Base-by-base conservation (phyloP, 2,329 filamentous ascomycete species). In the Colletotrichum sp. region DNA sequence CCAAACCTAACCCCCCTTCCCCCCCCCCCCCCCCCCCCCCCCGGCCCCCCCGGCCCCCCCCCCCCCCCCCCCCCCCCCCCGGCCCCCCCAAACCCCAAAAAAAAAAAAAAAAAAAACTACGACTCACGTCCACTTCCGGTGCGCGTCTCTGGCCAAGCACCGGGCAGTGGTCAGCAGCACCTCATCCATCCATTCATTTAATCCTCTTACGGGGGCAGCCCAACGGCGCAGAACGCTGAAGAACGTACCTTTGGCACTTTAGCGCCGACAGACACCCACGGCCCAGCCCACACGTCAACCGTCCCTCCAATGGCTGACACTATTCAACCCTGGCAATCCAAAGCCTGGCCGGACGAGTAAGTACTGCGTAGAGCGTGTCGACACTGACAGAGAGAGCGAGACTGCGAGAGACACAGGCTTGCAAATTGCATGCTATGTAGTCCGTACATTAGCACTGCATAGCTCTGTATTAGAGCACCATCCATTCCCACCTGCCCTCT, bases 141-240 rank as follows among this genome's bases (percentile, higher is more conserved):
- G 74, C 76, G 74, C 76, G 76, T 77, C 74, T 74, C 28, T 32
- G 9, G 59, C 32, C 26, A 15, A 55, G 67, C 68, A 63, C 32
- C 43, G 16, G 34, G 48, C 68, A 36, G 26, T 66, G 43, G 68
- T 55, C 57, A 59, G 32, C 65, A 52, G 43, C 43, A 52, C 43
- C 43, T 52, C n/a, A 74, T 74, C 36, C 64, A 43, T 59, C 34
- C 68, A 21, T 52, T 21, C 43, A 52, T 34, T 67, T 57, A 30
- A 32, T 28, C 16, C 59, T 39, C 48, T 21, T 65, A 60, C 28
- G 43, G 73, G 63, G 30, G 26, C 63, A 39, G 48, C 52, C 59
- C 43, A 74, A 76, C 74, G 71, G 71, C 74, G 65, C 43, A 76
- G 70, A 76, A 66, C 70, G 74, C 74, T 76, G 74, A 76, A 76